Evolutionary conservation across 2,329 filamentous ascomycete genomes (phyloP).

Genomic region (Tricladium varicosporioides): DNA sequence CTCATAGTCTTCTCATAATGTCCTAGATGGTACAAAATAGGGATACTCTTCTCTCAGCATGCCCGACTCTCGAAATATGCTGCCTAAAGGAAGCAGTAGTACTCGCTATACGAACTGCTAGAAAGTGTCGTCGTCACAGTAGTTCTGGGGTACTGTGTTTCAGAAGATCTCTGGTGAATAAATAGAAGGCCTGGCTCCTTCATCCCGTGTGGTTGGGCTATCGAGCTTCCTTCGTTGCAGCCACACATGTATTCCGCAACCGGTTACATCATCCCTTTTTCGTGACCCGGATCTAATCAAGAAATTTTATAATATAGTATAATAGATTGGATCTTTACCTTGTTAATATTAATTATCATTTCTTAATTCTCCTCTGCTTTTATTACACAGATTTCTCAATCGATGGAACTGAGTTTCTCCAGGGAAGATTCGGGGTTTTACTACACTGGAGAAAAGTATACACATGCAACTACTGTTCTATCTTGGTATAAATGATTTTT

Average conservation of each 20-base stretch:
- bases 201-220: background rate
- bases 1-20: too few species aligned
- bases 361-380: background rate
- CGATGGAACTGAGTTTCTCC: background rate
- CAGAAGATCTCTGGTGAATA: background rate
- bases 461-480: slow-evolving; percentile 97
- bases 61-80: too few species aligned
- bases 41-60: too few species aligned
- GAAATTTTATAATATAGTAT: background rate
- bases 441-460: slow-evolving; percentile 91
- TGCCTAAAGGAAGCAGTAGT: too few species aligned
- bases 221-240: background rate
- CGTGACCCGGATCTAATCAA: background rate
- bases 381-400: background rate
- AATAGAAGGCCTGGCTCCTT: too few species aligned
- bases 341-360: too few species aligned
- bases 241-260: background rate
- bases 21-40: too few species aligned
- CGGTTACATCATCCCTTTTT: background rate
- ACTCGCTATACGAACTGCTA: too few species aligned
- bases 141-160: too few species aligned
- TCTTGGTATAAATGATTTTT: slow-evolving; percentile 54
- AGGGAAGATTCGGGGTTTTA: background rate
- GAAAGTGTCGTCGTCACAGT: too few species aligned
- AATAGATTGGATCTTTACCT: background rate